Evolutionary conservation across 2,329 filamentous ascomycete species (phyloP), one percentile per base, ranked within the genome.

Genomic region (Fusarium sp.): DNA sequence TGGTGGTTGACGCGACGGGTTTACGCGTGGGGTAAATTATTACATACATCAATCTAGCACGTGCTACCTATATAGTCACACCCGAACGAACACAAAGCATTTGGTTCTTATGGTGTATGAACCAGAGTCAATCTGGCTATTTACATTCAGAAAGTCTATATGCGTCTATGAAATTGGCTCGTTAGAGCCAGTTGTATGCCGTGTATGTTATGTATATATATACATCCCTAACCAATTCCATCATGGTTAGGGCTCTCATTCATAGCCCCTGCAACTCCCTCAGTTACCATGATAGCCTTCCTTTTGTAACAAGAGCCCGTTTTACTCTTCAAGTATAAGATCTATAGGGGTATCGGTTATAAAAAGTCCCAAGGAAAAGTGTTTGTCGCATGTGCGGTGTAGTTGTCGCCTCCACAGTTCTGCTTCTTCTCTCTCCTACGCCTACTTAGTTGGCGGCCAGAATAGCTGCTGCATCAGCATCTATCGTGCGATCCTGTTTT

Each of bases 391-490:
- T 62, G 53, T 61, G 49, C 59, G 45, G 23, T 55, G 19, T 25
- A 37, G 21, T 57, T 21, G 25, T 59, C 37, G 34, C 44, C 44
- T 23, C 57, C 11, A 18, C 51, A 37, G 18, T 37, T 37, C 18
- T 34, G 9, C 25, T 37, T 37, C 31, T 34, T 9, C 16, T 49
- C 43, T 52, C 58, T 58, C 14, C 26, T 31, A 37, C 5, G 5
- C 31, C 21, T 9, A 18, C 31, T 78, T 67, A 89, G 71, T 85
- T 89, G 19, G 88, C 87, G 21, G 87, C 82, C 62, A 89, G 70
- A 45, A 89, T 88, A 69, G 85, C 85, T 2, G 85, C 87, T 9
- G 86, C 87, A 46, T 88, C 85, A 4, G 85, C 81, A 18, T 84
- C 80, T 4, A 80, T 77, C 50, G 81, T 81, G 57, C 81, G 80